Conservation (phyloP, 192 early-diverging fungal genomes). For the Coemansia interrupta region DNA sequence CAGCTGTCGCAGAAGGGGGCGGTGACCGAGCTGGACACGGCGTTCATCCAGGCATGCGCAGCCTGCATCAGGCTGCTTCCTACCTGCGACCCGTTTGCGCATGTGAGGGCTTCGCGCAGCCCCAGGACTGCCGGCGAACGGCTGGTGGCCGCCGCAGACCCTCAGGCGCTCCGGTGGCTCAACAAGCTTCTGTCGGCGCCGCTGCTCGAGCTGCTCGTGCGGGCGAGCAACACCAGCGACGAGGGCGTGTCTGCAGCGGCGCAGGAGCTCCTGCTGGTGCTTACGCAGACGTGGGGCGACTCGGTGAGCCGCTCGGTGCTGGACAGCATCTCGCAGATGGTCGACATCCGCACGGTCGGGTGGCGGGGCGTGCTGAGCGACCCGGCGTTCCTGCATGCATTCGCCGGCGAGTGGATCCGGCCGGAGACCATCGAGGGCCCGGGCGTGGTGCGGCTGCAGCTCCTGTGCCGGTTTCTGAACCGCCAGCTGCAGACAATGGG, state of each 20-base stretch:
- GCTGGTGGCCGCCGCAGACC: slow-evolving; percentile 18
- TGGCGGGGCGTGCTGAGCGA: slow-evolving; percentile 29
- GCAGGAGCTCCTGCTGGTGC: slow-evolving; percentile 32
- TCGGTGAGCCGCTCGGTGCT: slow-evolving; percentile 31
- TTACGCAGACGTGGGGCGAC: slow-evolving; percentile 46
- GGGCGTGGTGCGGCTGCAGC: slow-evolving; percentile 45
- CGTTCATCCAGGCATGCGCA: slow-evolving; percentile 28
- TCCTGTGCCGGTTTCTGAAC: slow-evolving; percentile 72
- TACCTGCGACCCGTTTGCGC: slow-evolving; percentile 29
- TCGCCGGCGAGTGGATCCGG: slow-evolving; percentile 25
- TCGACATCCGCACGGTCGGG: slow-evolving; percentile 41
- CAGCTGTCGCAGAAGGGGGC: slow-evolving; percentile 20
- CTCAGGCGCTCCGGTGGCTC: slow-evolving; percentile 38
- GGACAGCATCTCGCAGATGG: slow-evolving; percentile 41
- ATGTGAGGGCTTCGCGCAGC: background rate
- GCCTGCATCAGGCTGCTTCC: slow-evolving; percentile 33
- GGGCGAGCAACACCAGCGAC: slow-evolving; percentile 12
- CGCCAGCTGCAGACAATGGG: slow-evolving; percentile 72
- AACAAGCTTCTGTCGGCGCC: slow-evolving; percentile 26
- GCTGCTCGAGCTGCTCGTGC: slow-evolving; percentile 31
- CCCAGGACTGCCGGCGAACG: slow-evolving; percentile 1
- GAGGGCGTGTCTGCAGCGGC: slow-evolving; percentile 7
- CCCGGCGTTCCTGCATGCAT: slow-evolving; percentile 23
- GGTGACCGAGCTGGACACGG: slow-evolving; percentile 9
- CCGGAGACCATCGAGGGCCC: slow-evolving; percentile 22